Evolutionary conservation across 148 eudicot species (phyloP), one percentile per base, ranked within the genome.

Genomic region (Rhododendron simsii): DNA sequence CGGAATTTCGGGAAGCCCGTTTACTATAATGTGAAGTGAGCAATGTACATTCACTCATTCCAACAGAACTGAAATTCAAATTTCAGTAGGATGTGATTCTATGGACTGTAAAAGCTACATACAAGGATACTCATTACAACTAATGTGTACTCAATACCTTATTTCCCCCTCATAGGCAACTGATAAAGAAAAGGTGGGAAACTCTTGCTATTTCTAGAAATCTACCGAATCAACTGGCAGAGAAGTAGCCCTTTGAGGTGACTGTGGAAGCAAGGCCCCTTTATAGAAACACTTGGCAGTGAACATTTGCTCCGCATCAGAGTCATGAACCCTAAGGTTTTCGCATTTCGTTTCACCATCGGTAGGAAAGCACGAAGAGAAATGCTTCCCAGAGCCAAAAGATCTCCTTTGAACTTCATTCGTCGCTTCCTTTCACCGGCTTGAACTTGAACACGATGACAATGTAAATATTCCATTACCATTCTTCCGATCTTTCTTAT

Each of bases 181-280:
- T 28, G 82, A 50, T 15, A 41, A 51, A 80, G 14, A 30, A 53
- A 41, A 9, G 3, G 5, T 2, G 14, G 3, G 7, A 35, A 53
- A 30, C 23, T 2, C 41, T 35, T 35, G 63, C 50, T 4, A 18
- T 63, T 47, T 83, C 85, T 86, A 93, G 69, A 89, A 86, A 74
- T 95, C 95, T 82, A 92, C 89, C 78, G 94, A 90, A 91, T 94
- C 95, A 86, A 93, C 94, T 0, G 98, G 96, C 59, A 94, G 93
- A 80, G 98, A 94, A 63, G 89, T 91, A 26, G 98, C 93, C 85
- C 98, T 87, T 84, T 93, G 98, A 85, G 93, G 96, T 33, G 94
- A 87, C 67, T 90, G 89, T 23, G 97, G 95, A 87, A 91, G 83
- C 86, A 93, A 85, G 7, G 87, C 71, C 78, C 86, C 91, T 21